Percentiles rank a stretch among this genome's conserved stretches.
These are phyloP conservation scores for Colletotrichum sp. DNA, from an alignment of 2,329 filamentous ascomycete species.

Conservation along the genomic window DNA sequence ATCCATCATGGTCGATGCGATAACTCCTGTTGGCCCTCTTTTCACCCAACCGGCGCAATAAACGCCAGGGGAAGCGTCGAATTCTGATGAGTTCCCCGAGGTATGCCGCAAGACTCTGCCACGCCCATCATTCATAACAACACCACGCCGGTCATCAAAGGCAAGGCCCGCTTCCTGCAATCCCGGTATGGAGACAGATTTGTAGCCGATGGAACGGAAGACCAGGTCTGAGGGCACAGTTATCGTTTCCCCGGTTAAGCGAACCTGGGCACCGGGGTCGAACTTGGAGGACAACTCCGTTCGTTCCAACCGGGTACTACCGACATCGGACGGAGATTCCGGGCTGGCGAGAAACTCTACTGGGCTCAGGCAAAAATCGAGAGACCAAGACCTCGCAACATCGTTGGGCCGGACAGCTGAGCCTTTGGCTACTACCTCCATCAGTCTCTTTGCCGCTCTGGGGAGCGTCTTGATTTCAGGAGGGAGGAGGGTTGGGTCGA, in stretches of 20 bases:
- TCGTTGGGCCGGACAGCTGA: slow-evolving; percentile 55
- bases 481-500: slow-evolving; percentile 72
- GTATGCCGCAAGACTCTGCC: slow-evolving; percentile 66
- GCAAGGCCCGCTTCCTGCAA: slow-evolving; percentile 76
- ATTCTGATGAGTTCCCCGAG: slow-evolving; percentile 37
- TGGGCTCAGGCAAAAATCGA: slow-evolving; percentile 87
- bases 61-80: slow-evolving; percentile 66
- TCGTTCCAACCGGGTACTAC: slow-evolving; percentile 71
- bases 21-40: slow-evolving; percentile 91
- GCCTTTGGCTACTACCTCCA: slow-evolving; percentile 82
- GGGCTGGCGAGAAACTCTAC: slow-evolving; percentile 64
- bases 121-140: slow-evolving; percentile 81
- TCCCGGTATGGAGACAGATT: slow-evolving; percentile 77
- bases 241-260: slow-evolving; percentile 53
- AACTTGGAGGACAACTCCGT: slow-evolving; percentile 61
- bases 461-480: slow-evolving; percentile 71
- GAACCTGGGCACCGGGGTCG: slow-evolving; percentile 54
- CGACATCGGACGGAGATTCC: slow-evolving; percentile 54
- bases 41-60: slow-evolving; percentile 99
- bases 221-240: slow-evolving; percentile 72
- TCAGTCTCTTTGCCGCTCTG: slow-evolving; percentile 76
- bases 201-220: slow-evolving; percentile 96
- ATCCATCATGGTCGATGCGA: slow-evolving; percentile 94
- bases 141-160: slow-evolving; percentile 76
- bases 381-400: slow-evolving; percentile 75